Percentiles rank a stretch among this genome's conserved stretches.
Conservation (phyloP, 2,329 filamentous ascomycete genomes). For the Colletotrichum gigasporum region DNA sequence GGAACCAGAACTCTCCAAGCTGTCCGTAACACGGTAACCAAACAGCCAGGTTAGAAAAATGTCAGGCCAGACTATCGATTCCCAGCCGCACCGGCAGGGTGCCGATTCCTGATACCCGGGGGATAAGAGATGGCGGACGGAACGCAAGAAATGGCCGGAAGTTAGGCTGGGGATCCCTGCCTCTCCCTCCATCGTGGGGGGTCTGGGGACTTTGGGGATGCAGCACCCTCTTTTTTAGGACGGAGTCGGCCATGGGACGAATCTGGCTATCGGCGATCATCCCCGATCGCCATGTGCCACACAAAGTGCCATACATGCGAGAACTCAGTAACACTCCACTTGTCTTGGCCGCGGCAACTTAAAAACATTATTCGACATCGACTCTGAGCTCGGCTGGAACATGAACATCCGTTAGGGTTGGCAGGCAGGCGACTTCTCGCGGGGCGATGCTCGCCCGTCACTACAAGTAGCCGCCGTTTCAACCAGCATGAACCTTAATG, state of each 20-base stretch:
- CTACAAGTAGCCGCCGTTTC: background rate
- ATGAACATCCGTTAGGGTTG: background rate
- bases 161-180: constrained; percentile 9
- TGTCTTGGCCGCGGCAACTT: background rate
- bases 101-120: constrained; percentile 20
- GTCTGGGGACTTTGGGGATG: background rate
- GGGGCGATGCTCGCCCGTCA: background rate
- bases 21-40: background rate
- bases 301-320: background rate
- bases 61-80: background rate
- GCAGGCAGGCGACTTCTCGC: background rate
- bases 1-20: background rate
- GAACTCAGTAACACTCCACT: background rate
- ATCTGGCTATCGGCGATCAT: constrained; percentile 3
- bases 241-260: background rate
- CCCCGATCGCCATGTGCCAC: constrained; percentile 2
- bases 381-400: background rate
- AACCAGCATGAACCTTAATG: constrained; percentile 5
- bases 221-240: background rate
- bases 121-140: background rate
- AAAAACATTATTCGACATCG: background rate
- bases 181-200: background rate
- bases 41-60: background rate
- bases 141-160: background rate
- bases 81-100: constrained; percentile 1